Evolutionary conservation across 1,284 basidiomycete species (phyloP), one percentile per base, ranked within the genome.

Genomic region (Amylostereum areolatum): DNA sequence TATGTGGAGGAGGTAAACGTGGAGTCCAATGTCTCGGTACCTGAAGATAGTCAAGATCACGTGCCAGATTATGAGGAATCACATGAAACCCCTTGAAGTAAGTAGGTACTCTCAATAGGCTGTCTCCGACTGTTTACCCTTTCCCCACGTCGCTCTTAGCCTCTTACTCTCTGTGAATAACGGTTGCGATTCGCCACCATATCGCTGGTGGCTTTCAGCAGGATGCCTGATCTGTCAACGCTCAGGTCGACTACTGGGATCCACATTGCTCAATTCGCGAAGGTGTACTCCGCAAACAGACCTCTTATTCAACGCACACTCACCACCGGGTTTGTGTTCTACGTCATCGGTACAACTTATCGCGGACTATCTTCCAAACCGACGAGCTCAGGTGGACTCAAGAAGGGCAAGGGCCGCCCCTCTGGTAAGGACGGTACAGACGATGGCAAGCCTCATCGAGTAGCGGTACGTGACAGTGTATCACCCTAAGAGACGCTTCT

Each of bases 241-340:
- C 57, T 67, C 37, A 57, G 55, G 45, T 58, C 61, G 2, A 56
- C 47, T 50, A 47, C 43, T 18, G 48, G 45, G 11, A 50, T 35
- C 7, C 24, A 46, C 27, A 35, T 81, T 33, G 61, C 72, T 5
- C 66, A 66, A 43, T 63, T 85, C 45, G 63, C 74, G 25, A 72
- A 70, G 41, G 52, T 65, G 6, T 94, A 94, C 60, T 62, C 75
- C 2, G 54, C 63, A 3, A 80, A 90, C 61, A 71, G 90, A 6
- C 85, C 87, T 1, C 59, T 77, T 33, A 70, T 92, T 46, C 90
- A 93, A 63, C 78, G 80, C 34, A 57, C 73, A 27, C 70, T 93
- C 18, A 92, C 81, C 44, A 59, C 74, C 27, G 70, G 74, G 5
- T 88, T 89, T 59, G 72, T 84, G 3, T 49, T 82, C 34, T 85